These are phyloP conservation scores for Vishniacozyma victoriae DNA, from an alignment of 768 basidiomycete species.

Conservation along the genomic window DNA sequence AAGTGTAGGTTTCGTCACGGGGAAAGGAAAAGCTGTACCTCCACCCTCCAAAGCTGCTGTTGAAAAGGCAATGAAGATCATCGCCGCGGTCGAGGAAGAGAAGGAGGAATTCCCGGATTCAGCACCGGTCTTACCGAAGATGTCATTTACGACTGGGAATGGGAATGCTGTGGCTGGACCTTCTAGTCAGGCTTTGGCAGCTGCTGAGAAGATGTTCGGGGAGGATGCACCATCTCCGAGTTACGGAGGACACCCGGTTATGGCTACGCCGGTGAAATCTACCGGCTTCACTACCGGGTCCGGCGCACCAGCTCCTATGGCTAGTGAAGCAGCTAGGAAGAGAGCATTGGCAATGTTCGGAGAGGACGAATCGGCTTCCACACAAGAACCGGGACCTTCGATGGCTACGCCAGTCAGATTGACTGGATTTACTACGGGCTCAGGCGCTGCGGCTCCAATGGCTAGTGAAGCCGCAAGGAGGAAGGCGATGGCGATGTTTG, in stretches of 20 bases:
- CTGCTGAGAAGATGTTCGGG: too few relatives aligned
- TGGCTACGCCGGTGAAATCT: neutral
- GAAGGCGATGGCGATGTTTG: too few relatives aligned
- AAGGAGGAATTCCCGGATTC: neutral
- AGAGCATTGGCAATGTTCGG: neutral
- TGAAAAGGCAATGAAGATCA: conserved; percentile 5
- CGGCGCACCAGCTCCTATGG: neutral
- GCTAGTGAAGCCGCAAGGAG: conserved; percentile 4
- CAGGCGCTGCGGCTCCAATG: neutral
- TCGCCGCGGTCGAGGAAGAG: conserved; percentile 6
- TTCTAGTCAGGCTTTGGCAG: too few relatives aligned
- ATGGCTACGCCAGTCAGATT: neutral
- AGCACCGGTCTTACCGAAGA: neutral
- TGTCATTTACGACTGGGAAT: neutral
- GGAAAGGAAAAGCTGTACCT: conserved; percentile 15
- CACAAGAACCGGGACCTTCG: neutral
- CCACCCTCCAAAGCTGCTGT: conserved; percentile 11
- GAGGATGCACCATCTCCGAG: too few relatives aligned
- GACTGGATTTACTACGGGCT: conserved; percentile 3
- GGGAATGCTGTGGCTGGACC: neutral
- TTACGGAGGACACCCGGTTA: too few relatives aligned
- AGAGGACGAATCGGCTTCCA: neutral
- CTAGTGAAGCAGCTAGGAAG: neutral
- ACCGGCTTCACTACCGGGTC: neutral
- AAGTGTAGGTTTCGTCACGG: conserved; percentile 22